These are phyloP conservation scores for Aspergillus sp. DNA, from an alignment of 2,329 filamentous ascomycete species.

Conservation along the genomic window DNA sequence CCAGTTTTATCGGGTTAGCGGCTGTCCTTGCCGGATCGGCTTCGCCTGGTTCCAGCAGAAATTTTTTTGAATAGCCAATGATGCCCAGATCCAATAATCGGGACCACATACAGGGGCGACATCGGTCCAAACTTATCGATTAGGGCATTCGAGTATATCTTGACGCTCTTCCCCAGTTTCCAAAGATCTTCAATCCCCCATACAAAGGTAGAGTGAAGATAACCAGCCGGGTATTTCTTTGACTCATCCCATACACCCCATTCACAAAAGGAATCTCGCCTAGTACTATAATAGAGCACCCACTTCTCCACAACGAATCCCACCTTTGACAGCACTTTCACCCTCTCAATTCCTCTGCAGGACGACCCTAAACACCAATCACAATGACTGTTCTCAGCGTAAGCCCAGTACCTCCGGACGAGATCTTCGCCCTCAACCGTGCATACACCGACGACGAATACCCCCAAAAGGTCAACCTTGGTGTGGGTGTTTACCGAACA, in stretches of 20 bases:
- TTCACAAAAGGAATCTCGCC: constrained; percentile 1
- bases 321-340: constrained; percentile 7
- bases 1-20: constrained; percentile 10
- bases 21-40: constrained; percentile 15
- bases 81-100: constrained; percentile 1
- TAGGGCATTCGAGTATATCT: constrained; percentile 6
- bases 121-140: constrained; percentile 24
- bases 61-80: constrained; percentile 11
- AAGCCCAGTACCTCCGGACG: constrained; percentile 84
- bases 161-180: neutral
- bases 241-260: neutral
- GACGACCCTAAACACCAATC: constrained; percentile 5
- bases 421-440: constrained; percentile 84
- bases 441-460: constrained; percentile 74
- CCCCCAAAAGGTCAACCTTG: constrained; percentile 81
- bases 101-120: constrained; percentile 23
- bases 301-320: constrained; percentile 12
- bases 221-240: neutral
- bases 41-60: constrained; percentile 7
- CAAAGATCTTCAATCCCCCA: neutral
- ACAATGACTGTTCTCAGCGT: constrained; percentile 49
- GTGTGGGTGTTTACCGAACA: constrained; percentile 87
- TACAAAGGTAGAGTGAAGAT: neutral
- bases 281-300: constrained; percentile 5
- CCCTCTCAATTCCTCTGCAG: neutral